These are phyloP conservation scores for Mikania micrantha DNA, from an alignment of 129 eudicot genomes.

Conservation along the genomic window DNA sequence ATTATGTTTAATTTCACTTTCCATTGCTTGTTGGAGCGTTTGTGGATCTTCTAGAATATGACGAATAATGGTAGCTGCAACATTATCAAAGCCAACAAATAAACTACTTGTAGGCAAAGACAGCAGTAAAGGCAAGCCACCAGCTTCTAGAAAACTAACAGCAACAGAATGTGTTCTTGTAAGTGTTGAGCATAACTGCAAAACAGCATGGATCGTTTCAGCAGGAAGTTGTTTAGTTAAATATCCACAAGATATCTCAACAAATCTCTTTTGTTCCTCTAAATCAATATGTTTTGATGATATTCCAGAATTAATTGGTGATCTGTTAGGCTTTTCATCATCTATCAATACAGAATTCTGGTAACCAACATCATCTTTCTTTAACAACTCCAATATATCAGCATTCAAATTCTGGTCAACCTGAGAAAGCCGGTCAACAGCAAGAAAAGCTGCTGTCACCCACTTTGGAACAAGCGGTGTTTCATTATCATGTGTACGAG, in stretches of 20 bases:
- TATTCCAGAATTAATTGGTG: slow-evolving; percentile 29
- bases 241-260: slow-evolving; percentile 73
- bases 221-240: slow-evolving; percentile 68
- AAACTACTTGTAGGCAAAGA: slow-evolving; percentile 83
- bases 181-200: slow-evolving; percentile 82
- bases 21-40: slow-evolving; percentile 98
- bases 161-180: slow-evolving; percentile 87
- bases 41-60: slow-evolving; percentile 98
- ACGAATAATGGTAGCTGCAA: slow-evolving; percentile 78
- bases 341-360: slow-evolving; percentile 59
- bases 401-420: slow-evolving; percentile 63
- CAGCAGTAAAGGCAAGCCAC: slow-evolving; percentile 75
- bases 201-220: slow-evolving; percentile 87
- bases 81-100: slow-evolving; percentile 86
- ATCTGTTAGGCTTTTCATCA: slow-evolving; percentile 53
- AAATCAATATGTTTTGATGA: slow-evolving; percentile 46
- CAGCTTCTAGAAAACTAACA: slow-evolving; percentile 69
- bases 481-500: slow-evolving; percentile 30
- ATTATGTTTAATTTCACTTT: slow-evolving; percentile 82
- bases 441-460: slow-evolving; percentile 93
- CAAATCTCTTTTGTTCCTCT: slow-evolving; percentile 70
- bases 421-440: slow-evolving; percentile 78
- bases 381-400: slow-evolving; percentile 65
- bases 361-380: slow-evolving; percentile 44
- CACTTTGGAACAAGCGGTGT: slow-evolving; percentile 64